Evolutionary conservation across 305 asterid genomes (phyloP).

Genomic region (Ajuga reptans): DNA sequence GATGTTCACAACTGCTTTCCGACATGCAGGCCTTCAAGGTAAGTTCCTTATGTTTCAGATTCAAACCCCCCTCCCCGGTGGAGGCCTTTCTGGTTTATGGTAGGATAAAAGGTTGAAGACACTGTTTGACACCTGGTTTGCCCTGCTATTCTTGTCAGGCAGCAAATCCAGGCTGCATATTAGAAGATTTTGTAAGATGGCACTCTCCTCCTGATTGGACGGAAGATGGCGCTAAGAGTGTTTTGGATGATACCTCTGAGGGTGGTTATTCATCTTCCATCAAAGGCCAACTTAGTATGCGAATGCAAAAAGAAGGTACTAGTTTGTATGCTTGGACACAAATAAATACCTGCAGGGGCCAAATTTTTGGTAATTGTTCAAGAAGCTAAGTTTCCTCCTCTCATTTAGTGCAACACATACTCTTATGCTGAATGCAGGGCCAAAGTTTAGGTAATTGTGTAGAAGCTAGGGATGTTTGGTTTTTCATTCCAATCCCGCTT

Average conservation of each 20-base stretch:
- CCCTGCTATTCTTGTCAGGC: constrained; percentile 57
- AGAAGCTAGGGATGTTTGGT: neutral
- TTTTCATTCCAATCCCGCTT: too few relatives aligned
- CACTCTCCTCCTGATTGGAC: constrained; percentile 99
- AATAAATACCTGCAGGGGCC: neutral
- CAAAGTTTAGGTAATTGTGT: neutral
- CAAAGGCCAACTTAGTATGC: constrained; percentile 88
- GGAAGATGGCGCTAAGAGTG: constrained; percentile 49
- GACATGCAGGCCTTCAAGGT: constrained; percentile 99
- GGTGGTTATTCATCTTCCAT: constrained; percentile 42
- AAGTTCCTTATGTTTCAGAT: constrained; percentile 23
- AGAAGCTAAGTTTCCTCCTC: neutral
- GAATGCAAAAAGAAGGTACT: constrained; percentile 98
- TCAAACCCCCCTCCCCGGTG: neutral
- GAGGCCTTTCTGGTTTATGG: constrained; percentile 15
- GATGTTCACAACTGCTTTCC: constrained; percentile 97
- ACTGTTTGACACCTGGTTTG: constrained; percentile 17
- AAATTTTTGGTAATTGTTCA: neutral
- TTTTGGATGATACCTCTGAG: constrained; percentile 41
- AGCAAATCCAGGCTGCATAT: constrained; percentile 94
- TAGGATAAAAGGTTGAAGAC: constrained; percentile 18
- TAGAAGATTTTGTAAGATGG: constrained; percentile 98
- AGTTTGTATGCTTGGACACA: neutral
- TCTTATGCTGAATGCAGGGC: neutral
- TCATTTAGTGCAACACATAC: neutral